A percentile compares a stretch with the other conserved stretches of the same genome.
These are phyloP conservation scores for Pleurotus cornucopiae DNA, from an alignment of 768 basidiomycete species.

Conservation along the genomic window DNA sequence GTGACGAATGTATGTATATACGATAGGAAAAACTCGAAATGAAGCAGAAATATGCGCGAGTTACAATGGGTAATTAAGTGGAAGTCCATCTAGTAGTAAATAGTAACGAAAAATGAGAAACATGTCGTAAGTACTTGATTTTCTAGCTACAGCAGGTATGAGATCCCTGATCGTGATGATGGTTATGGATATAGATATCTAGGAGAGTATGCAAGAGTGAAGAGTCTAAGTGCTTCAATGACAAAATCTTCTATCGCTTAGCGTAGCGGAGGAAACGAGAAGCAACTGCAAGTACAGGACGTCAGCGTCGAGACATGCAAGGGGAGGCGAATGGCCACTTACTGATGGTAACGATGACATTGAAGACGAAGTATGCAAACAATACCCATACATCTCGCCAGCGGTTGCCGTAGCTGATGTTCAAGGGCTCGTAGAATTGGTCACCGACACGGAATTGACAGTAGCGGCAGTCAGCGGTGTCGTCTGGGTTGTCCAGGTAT, in stretches of 20 bases:
- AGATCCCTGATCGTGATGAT: background rate
- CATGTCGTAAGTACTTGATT: no score
- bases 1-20: background rate
- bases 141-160: no score
- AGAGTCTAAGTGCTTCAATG: background rate
- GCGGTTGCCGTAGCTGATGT: constrained; percentile 55
- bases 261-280: constrained; percentile 71
- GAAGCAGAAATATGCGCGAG: no score
- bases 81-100: background rate
- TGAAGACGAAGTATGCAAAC: constrained; percentile 67
- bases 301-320: no score
- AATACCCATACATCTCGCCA: constrained; percentile 71
- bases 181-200: constrained; percentile 11
- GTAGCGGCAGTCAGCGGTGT: constrained; percentile 61
- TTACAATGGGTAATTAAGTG: no score
- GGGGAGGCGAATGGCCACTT: constrained; percentile 15
- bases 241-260: constrained; percentile 41
- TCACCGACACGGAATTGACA: constrained; percentile 57
- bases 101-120: no score
- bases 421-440: constrained; percentile 64
- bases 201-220: constrained; percentile 10
- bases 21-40: background rate
- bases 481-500: constrained; percentile 67
- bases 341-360: constrained; percentile 56
- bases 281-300: constrained; percentile 38